Evolutionary conservation across 2,329 filamentous ascomycete species (phyloP).

Genomic region (Talaromyces marneffei): DNA sequence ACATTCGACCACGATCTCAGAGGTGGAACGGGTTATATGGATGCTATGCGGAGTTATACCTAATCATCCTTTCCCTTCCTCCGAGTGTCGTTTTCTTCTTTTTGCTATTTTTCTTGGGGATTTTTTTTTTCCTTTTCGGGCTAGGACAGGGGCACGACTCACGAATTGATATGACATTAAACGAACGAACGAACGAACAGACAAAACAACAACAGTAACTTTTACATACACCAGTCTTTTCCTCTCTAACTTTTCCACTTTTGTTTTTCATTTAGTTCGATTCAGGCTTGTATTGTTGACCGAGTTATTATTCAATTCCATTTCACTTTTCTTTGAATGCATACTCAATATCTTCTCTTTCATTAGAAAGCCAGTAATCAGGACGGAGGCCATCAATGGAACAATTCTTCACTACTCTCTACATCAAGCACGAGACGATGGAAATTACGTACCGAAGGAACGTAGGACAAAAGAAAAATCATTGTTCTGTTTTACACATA

Average conservation of each 20-base stretch:
- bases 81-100: neutral
- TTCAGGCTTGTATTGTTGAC: conserved; percentile 1
- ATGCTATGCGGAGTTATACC: conserved; percentile 75
- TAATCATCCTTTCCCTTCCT: conserved; percentile 17
- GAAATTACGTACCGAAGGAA: too few species aligned
- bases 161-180: neutral
- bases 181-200: neutral
- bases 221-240: neutral
- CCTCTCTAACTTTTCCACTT: neutral
- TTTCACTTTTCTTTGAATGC: neutral
- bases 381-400: too few species aligned
- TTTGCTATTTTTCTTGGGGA: neutral
- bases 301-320: neutral
- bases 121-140: neutral
- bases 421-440: too few species aligned
- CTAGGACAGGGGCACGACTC: neutral
- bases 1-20: conserved; percentile 79
- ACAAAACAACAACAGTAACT: neutral
- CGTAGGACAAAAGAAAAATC: conserved; percentile 6
- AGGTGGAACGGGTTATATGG: conserved; percentile 71
- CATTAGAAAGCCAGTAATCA: too few species aligned
- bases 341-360: neutral
- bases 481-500: conserved; percentile 12
- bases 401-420: too few species aligned
- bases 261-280: neutral